Evolutionary conservation across 1,284 basidiomycete genomes (phyloP).

Genomic region (Sanghuangporus baumii): DNA sequence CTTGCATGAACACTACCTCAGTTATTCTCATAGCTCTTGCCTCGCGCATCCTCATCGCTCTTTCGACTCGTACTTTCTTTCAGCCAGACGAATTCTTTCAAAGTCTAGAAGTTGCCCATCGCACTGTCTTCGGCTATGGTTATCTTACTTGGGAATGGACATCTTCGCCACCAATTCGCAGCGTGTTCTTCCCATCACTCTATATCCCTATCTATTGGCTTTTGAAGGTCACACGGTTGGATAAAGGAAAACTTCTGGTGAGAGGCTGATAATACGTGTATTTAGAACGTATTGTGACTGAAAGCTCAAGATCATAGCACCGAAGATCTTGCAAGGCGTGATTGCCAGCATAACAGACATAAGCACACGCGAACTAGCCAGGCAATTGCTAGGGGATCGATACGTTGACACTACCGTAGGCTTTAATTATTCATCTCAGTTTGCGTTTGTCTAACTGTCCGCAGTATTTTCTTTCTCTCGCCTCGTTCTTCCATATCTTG

Average conservation of each 20-base stretch:
- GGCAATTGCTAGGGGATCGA: constrained; percentile 50
- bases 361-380: constrained; percentile 61
- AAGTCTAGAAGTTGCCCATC: constrained; percentile 88
- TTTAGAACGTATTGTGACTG: background rate
- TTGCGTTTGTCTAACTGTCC: background rate
- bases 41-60: constrained; percentile 54
- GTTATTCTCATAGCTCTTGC: constrained; percentile 30
- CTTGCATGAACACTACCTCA: constrained; percentile 7
- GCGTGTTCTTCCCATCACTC: constrained; percentile 67
- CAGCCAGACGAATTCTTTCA: constrained; percentile 99
- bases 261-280: constrained; percentile 23
- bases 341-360: constrained; percentile 83
- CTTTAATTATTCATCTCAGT: constrained; percentile 17
- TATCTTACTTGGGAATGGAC: constrained; percentile 97
- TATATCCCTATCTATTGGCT: constrained; percentile 78
- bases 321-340: constrained; percentile 75
- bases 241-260: constrained; percentile 51
- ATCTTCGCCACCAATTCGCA: constrained; percentile 59
- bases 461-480: constrained; percentile 77
- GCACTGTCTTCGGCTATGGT: constrained; percentile 86
- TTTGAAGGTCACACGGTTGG: constrained; percentile 51
- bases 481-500: constrained; percentile 84
- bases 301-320: constrained; percentile 51
- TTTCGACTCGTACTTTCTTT: constrained; percentile 83
- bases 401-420: constrained; percentile 65